Evolutionary conservation across 441 rosid genomes (phyloP).

Genomic region (Gossypium laxum): DNA sequence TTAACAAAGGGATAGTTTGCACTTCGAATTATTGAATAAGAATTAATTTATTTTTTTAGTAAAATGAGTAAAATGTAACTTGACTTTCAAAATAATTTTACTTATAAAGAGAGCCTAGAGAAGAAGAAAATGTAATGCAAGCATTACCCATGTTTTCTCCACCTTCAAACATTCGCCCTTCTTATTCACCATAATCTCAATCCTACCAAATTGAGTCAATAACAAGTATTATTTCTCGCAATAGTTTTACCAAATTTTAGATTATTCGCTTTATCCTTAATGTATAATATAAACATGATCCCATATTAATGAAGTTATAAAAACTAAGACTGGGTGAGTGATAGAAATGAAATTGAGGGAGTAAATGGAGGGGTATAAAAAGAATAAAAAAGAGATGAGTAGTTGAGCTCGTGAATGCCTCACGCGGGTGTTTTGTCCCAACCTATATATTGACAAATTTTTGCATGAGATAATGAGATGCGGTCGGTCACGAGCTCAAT

Average conservation of each 20-base stretch:
- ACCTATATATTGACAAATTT: not conserved
- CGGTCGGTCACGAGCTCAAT: slow-evolving; percentile 31
- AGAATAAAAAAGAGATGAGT: not conserved
- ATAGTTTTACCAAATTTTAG: not conserved
- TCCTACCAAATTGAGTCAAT: not conserved
- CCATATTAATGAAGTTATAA: too few species aligned
- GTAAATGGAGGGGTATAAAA: slow-evolving; percentile 1
- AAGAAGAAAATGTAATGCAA: not conserved
- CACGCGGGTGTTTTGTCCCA: not conserved
- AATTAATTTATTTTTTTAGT: too few species aligned
- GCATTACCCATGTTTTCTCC: not conserved
- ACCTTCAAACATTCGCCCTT: not conserved
- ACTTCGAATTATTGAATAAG: too few species aligned
- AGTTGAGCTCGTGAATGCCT: slow-evolving; percentile 18
- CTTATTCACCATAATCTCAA: not conserved
- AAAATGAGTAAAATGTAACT: too few species aligned
- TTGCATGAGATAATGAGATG: slow-evolving; percentile 12
- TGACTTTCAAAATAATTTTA: too few species aligned
- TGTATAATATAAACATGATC: too few species aligned
- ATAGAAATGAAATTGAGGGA: not conserved
- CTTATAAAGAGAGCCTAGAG: not conserved
- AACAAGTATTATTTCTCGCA: not conserved
- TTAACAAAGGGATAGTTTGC: too few species aligned
- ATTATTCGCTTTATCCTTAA: too few species aligned
- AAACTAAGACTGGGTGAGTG: not conserved